Evolutionary conservation across 805 yeast species (phyloP), one percentile per base, ranked within the genome.

Genomic region (Ogataea ganodermae): DNA sequence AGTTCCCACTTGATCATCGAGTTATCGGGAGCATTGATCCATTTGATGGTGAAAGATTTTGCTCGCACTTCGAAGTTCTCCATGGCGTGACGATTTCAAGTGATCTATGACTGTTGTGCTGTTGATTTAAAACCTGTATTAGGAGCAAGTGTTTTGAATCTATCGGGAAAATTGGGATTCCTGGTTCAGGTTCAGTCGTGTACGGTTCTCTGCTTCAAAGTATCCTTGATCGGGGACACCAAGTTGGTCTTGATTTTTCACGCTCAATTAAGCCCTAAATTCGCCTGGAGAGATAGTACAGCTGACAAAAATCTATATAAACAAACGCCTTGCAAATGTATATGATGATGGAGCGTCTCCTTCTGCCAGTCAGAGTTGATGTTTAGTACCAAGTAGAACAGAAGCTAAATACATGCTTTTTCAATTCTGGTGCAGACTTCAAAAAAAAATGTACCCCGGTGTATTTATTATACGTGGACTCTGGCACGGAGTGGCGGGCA

Each of bases 51-150:
- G 60, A 88, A 92, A 48, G 94, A 86, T 65, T 89, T 86, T 42
- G 95, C 83, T 58, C 91, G 96, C 20, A 94, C 81, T 67, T 92
- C 97, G 41, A 94, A 78, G 2, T 90, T 83, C 67, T 92, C 98
- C 97, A 90, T 88, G 23, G 9, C 14, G 42, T 3, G 10, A 16
- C 16, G 13, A 14, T 38, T n/a, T 20, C 6, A 8, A 35, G 17
- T 35, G 26, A 22, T 35, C 17, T 17, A 16, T 17, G 13, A 12
- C 26, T 21, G 10, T 21, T n/a, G 18, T 27, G 24, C 27, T 5
- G 26, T 27, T 23, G 21, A 32, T 17, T n/a, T n/a, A n/a, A n/a
- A n/a, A n/a, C n/a, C n/a, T n/a, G n/a, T n/a, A n/a, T n/a, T n/a
- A 12, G 6, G 6, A n/a, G 6, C 6, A 28, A 28, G 13, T 22